Conservation (phyloP, 257 asterid genomes). For the Solanum virginianum region DNA sequence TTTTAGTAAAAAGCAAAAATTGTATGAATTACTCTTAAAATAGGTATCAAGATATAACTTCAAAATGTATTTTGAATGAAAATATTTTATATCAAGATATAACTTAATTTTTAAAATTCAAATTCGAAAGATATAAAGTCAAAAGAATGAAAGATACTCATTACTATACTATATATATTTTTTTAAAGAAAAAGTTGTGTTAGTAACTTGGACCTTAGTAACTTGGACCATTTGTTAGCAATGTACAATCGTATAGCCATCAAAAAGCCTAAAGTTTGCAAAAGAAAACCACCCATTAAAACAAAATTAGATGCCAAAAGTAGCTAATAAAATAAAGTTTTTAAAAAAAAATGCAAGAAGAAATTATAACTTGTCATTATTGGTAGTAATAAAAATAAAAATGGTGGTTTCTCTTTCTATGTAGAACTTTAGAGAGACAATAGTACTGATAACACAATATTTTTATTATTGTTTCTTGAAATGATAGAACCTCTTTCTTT, state of each 20-base stretch:
- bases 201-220: not conserved
- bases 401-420: not conserved
- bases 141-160: no score
- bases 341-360: not conserved
- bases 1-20: not conserved
- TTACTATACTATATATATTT: no score
- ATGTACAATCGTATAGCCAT: not conserved
- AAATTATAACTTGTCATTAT: not conserved
- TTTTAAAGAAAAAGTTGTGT: not conserved
- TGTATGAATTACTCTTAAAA: not conserved
- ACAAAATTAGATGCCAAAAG: not conserved
- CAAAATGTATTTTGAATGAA: no score
- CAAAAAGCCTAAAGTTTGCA: not conserved
- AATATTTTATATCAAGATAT: not conserved
- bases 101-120: no score
- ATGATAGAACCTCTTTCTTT: not conserved
- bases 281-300: not conserved
- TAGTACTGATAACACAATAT: not conserved
- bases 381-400: not conserved
- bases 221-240: not conserved
- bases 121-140: no score
- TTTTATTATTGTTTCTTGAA: not conserved
- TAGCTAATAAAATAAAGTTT: not conserved
- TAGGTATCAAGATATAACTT: not conserved
- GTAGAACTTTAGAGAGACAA: constrained; percentile 1